Evolutionary conservation across 768 basidiomycete species (phyloP).

Genomic region (Phaeolepiota aurea): DNA sequence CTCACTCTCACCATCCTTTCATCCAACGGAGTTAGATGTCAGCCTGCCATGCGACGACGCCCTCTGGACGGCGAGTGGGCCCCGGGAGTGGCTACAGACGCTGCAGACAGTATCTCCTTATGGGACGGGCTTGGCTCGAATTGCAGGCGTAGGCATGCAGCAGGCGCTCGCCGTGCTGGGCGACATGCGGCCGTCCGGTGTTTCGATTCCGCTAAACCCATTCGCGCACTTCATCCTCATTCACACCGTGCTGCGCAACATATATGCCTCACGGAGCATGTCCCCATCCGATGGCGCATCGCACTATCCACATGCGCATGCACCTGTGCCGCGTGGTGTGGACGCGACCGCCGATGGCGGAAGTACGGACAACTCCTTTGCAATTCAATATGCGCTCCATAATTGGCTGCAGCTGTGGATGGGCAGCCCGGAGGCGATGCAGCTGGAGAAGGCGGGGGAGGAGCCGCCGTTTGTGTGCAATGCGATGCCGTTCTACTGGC

Average conservation of each 20-base stretch:
- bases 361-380: slow-evolving; percentile 15
- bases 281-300: slow-evolving; percentile 7
- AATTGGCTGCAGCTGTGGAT: slow-evolving; percentile 56
- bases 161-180: slow-evolving; percentile 23
- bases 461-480: slow-evolving; percentile 31
- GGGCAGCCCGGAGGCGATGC: slow-evolving; percentile 23
- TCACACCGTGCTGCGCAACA: slow-evolving; percentile 34
- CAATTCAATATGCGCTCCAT: slow-evolving; percentile 44
- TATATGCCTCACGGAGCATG: slow-evolving; percentile 19
- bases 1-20: slow-evolving; percentile 37
- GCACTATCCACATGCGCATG: background rate
- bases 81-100: slow-evolving; percentile 39
- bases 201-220: slow-evolving; percentile 24
- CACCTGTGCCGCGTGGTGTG: background rate
- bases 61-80: slow-evolving; percentile 40
- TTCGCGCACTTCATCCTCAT: slow-evolving; percentile 38
- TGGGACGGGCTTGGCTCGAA: slow-evolving; percentile 23
- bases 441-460: slow-evolving; percentile 15
- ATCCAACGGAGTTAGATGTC: slow-evolving; percentile 37
- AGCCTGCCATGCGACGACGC: slow-evolving; percentile 49
- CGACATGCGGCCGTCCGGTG: slow-evolving; percentile 19
- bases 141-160: slow-evolving; percentile 30
- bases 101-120: slow-evolving; percentile 33
- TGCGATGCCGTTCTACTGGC: slow-evolving; percentile 56
- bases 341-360: slow-evolving; percentile 7